These are phyloP conservation scores for Borovskyia barvae DNA, from an alignment of 208 protist genomes.

Conservation along the genomic window DNA sequence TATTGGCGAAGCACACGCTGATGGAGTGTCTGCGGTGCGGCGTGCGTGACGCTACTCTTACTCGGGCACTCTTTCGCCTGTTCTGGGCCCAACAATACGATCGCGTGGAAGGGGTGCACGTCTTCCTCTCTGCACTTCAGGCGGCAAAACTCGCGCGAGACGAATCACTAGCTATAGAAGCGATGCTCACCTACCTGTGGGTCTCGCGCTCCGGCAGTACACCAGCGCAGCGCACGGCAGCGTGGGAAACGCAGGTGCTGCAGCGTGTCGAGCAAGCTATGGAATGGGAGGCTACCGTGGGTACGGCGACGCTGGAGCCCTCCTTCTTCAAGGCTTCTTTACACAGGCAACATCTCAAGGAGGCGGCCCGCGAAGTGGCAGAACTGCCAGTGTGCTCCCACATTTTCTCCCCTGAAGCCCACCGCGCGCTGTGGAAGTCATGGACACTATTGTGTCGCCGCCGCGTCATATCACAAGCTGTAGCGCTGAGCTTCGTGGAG, in stretches of 20 bases:
- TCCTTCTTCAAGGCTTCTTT: no score
- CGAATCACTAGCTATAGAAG: constrained; percentile 39
- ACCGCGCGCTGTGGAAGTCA: constrained; percentile 44
- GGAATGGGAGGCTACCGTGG: no score
- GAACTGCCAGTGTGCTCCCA: neutral
- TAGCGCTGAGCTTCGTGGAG: constrained; percentile 27
- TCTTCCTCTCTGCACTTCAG: constrained; percentile 64
- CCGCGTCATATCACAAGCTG: constrained; percentile 28
- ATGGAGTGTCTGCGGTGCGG: constrained; percentile 53
- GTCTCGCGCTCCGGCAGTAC: constrained; percentile 5
- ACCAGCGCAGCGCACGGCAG: neutral
- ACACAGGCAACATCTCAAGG: constrained; percentile 1
- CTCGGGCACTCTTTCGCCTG: constrained; percentile 36
- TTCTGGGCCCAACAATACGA: constrained; percentile 55
- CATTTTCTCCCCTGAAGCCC: constrained; percentile 40
- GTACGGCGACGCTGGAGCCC: no score
- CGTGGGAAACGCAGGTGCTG: constrained; percentile 13
- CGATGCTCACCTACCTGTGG: constrained; percentile 52
- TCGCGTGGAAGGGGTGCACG: constrained; percentile 55
- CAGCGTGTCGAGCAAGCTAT: neutral
- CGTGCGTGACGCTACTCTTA: constrained; percentile 31
- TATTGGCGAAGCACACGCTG: constrained; percentile 49
- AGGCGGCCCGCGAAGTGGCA: neutral
- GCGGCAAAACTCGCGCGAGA: constrained; percentile 29
- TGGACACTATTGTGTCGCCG: constrained; percentile 39